Base-by-base conservation (phyloP, 768 basidiomycete genomes). In the Boletales sp. region DNA sequence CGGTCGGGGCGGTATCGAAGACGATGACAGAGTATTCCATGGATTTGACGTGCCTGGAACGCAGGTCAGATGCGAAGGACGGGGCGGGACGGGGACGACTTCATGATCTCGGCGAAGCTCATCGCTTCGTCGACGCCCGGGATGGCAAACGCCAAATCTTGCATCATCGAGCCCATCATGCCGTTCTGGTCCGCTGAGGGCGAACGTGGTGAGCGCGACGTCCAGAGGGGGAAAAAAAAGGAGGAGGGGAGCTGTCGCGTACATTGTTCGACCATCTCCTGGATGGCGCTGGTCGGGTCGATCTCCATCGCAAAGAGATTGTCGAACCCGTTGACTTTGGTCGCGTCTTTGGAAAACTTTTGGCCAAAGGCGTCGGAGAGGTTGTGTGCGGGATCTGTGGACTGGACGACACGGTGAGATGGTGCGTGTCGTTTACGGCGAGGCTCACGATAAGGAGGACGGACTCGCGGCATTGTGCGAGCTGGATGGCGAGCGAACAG, bases 1-100 rank as follows among this genome's bases (percentile, higher is more conserved):
- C 97, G 4, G 97, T 99, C 2, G 97, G 97, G 32, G 97, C 97
- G 2, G 97, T 99, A 66, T 99, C 97, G 65, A 99, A 99, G 32
- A 99, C 94, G 65, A 99, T 98, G 51, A 97, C 94, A n/a, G 93
- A 95, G 77, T 94, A 99, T 71, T 97, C 86, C 94, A 99, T 98
- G 17, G 95, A 97, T 72, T 99, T 97, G 70, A 99, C 97, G 69
- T 99, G 95, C 68, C 94, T 97, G 60, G 9, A 32, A 36, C 2
- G 15, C n/a, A 10, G 2, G 15, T 64, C 15, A 59, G 50, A 17
- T 21, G 12, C 31, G 9, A 21, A n/a, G 11, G 6, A 8, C 30
- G 5, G 31, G 18, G 41, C 11, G 19, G 34, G 46, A 11, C 35
- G 37, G 7, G 7, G 32, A 34, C 32, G 9, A 97, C 95, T 98